Evolutionary conservation across 768 basidiomycete species (phyloP), one percentile per base, ranked within the genome.

Genomic region (Peribolospora baueri): DNA sequence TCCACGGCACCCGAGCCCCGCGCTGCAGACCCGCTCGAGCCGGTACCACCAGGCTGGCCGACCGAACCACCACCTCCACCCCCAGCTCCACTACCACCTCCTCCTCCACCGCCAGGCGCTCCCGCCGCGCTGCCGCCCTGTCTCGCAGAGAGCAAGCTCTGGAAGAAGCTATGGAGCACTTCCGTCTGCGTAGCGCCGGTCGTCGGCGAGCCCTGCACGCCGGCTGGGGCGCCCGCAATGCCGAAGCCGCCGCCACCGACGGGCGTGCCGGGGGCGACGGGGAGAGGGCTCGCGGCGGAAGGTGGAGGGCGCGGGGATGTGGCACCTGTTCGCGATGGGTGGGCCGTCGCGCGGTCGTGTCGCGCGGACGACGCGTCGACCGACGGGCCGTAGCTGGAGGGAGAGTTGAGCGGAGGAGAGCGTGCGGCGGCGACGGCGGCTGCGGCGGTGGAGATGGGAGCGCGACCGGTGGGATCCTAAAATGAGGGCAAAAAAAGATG

Each of bases 121-220:
- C 25, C 25, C 25, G 25, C 25, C 25, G 25, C 25, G 25, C 25
- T 25, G 25, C 25, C 25, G 25, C 25, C 25, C 25, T 25, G 25
- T 25, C 25, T 25, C 10, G 58, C 55, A 5, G 59, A 54, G 5
- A 60, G 53, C 11, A 60, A n/a, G 14, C 52, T 49, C 56, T 61
- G 60, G 51, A 61, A 61, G 45, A 61, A 61, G 41, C 57, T 56
- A 13, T 54, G 54, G 3, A 61, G 53, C 8, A 61, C 56, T 48
- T 61, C 57, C 36, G 58, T 61, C 13, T 13, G 52, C 56, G 41
- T 58, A 25, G 25, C 25, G 25, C 25, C 25, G 25, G 25, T 25
- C 25, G 25, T 25, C 25, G 25, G 25, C 25, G 25, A 25, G 25
- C 25, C 25, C 25, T 25, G 25, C 25, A 25, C 25, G 25, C 25